These are phyloP conservation scores for Plasmodium reichenowi DNA, from an alignment of 169 alveolate species.

Conservation along the genomic window DNA sequence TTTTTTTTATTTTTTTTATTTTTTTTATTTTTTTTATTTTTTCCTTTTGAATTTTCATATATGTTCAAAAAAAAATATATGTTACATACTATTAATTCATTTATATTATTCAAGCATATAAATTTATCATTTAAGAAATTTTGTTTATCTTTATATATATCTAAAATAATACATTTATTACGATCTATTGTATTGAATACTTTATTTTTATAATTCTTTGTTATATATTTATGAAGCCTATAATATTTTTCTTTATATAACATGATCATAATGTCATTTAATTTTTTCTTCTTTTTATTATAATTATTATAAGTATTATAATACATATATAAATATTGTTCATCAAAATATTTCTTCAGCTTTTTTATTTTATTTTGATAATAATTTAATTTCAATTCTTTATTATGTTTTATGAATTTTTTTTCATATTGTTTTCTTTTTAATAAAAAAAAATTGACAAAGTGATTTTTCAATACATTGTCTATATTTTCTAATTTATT, in stretches of 20 bases:
- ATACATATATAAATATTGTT: slow-evolving; percentile 40
- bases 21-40: neutral
- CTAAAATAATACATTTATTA: slow-evolving; percentile 19
- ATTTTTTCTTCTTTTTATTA: slow-evolving; percentile 15
- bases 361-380: neutral
- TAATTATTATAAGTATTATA: slow-evolving; percentile 43
- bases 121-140: neutral
- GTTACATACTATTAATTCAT: slow-evolving; percentile 28
- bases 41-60: slow-evolving; percentile 3
- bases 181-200: slow-evolving; percentile 18
- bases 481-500: slow-evolving; percentile 1
- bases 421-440: slow-evolving; percentile 48
- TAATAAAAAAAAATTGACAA: slow-evolving; percentile 33
- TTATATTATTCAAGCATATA: slow-evolving; percentile 26
- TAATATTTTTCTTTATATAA: slow-evolving; percentile 44
- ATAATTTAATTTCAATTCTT: slow-evolving; percentile 22
- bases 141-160: slow-evolving; percentile 3
- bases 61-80: slow-evolving; percentile 15
- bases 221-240: neutral
- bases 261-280: neutral
- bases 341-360: slow-evolving; percentile 39
- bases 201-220: slow-evolving; percentile 3
- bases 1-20: neutral
- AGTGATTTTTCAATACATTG: neutral
- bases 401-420: slow-evolving; percentile 35